Evolutionary conservation across 345 rosid species (phyloP).

Genomic region (Linum trigynum): DNA sequence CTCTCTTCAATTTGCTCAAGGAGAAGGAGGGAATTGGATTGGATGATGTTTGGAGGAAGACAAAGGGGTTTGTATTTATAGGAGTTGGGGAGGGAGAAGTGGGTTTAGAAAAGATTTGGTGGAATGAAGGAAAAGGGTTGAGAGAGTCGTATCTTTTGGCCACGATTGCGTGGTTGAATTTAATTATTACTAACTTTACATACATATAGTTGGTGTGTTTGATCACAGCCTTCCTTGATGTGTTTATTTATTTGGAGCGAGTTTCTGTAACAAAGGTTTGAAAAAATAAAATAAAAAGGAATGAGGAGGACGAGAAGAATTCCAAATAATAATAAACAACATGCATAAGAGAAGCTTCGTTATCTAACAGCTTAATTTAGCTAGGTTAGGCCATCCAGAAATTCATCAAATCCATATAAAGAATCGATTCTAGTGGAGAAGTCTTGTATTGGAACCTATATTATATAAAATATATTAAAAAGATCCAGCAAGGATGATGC

Average conservation of each 20-base stretch:
- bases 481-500: neutral
- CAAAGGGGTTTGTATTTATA: neutral
- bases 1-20: neutral
- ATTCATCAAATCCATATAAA: neutral
- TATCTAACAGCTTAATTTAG: conserved; percentile 16
- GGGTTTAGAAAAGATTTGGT: neutral
- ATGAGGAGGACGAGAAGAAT: neutral
- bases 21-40: neutral
- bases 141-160: neutral
- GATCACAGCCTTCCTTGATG: no score
- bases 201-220: neutral
- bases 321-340: no score
- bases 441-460: neutral
- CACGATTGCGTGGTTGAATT: conserved; percentile 17
- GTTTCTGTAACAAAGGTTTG: neutral
- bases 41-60: neutral
- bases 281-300: neutral
- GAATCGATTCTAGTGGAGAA: neutral
- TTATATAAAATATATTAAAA: no score
- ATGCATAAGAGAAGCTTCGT: conserved; percentile 18
- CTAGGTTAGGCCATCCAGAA: conserved; percentile 18
- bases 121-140: neutral
- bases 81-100: no score
- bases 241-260: neutral
- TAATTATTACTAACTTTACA: conserved; percentile 3